phyloP scores from a whole-genome alignment of 1,284 basidiomycete species.

The Ganoderma lingzhi region DNA sequence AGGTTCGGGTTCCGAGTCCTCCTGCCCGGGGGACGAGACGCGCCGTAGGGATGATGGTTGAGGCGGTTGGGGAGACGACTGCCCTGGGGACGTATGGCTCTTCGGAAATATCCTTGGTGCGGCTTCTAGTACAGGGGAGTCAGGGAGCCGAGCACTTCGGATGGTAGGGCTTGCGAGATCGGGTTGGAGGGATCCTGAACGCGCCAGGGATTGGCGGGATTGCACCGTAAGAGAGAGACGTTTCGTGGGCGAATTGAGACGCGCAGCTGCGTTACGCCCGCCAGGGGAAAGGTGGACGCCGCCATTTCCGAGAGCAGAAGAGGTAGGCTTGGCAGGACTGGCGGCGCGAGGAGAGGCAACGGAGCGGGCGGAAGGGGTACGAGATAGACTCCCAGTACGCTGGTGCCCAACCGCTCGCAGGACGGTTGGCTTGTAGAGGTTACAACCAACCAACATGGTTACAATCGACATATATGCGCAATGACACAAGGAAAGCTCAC shows the following conservation, averaged over 20 bases:
- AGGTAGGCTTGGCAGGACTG: conserved; percentile 49
- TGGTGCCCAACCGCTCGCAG: conserved; percentile 46
- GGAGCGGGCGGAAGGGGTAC: conserved; percentile 47
- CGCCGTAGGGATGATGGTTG: conserved; percentile 37
- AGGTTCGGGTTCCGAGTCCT: conserved; percentile 23
- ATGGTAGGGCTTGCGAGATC: conserved; percentile 37
- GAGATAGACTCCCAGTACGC: conserved; percentile 49
- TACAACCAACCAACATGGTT: conserved; percentile 7
- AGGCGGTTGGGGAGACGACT: conserved; percentile 29
- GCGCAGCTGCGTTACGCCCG: conserved; percentile 40
- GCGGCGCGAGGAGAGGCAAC: conserved; percentile 49
- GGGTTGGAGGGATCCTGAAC: conserved; percentile 38
- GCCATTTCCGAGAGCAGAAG: conserved; percentile 22
- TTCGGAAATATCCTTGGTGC: conserved; percentile 31
- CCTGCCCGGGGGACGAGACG: conserved; percentile 31
- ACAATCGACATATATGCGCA: conserved; percentile 9
- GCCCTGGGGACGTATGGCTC: conserved; percentile 24
- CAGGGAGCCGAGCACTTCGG: conserved; percentile 35
- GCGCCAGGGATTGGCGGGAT: conserved; percentile 42
- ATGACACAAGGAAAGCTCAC: conserved; percentile 25
- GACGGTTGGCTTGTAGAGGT: conserved; percentile 32
- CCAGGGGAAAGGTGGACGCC: conserved; percentile 29
- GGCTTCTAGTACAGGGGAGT: conserved; percentile 32
- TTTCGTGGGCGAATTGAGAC: conserved; percentile 50
- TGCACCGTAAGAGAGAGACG: conserved; percentile 48